Percentiles rank a stretch among this genome's conserved stretches.
Evolutionary conservation across 495 filamentous ascomycete species (phyloP).

Genomic region (Aspergillus coremiiformis): DNA sequence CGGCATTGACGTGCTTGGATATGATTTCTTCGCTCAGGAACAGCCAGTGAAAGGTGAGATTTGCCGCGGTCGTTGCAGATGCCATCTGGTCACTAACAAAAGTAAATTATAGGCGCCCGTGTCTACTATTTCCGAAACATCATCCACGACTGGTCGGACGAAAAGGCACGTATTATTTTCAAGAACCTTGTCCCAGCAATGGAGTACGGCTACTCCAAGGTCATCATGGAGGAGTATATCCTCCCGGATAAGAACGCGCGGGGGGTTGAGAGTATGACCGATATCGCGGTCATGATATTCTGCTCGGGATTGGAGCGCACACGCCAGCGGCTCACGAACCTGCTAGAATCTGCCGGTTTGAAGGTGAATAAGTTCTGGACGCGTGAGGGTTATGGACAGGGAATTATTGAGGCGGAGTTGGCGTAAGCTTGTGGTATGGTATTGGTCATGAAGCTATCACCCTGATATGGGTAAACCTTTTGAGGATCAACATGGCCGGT

Average conservation of each 20-base stretch:
- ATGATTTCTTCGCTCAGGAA: slow-evolving; percentile 2
- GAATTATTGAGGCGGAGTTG: slow-evolving; percentile 3
- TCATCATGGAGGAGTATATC: slow-evolving; percentile 1
- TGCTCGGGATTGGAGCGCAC: slow-evolving; percentile 1
- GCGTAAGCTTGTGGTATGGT: neutral
- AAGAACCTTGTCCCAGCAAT: neutral
- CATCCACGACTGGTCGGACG: slow-evolving; percentile 5
- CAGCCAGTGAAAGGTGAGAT: slow-evolving; percentile 35
- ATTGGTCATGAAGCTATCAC: no score
- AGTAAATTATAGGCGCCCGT: neutral
- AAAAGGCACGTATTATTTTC: neutral
- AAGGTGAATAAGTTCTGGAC: neutral
- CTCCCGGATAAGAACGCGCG: neutral
- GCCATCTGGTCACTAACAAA: neutral
- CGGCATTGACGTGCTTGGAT: slow-evolving; percentile 29
- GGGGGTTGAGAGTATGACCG: neutral
- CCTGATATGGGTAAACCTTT: no score
- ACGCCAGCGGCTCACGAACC: neutral
- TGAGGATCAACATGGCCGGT: no score
- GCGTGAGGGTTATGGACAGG: neutral
- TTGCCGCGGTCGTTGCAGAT: slow-evolving; percentile 5
- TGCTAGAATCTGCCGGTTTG: neutral
- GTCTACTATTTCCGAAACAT: neutral
- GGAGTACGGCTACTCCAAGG: slow-evolving; percentile 1
- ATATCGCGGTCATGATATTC: slow-evolving; percentile 4